These are phyloP conservation scores for Tritrichomonas musculus DNA, from an alignment of 208 protist genomes.

Conservation along the genomic window DNA sequence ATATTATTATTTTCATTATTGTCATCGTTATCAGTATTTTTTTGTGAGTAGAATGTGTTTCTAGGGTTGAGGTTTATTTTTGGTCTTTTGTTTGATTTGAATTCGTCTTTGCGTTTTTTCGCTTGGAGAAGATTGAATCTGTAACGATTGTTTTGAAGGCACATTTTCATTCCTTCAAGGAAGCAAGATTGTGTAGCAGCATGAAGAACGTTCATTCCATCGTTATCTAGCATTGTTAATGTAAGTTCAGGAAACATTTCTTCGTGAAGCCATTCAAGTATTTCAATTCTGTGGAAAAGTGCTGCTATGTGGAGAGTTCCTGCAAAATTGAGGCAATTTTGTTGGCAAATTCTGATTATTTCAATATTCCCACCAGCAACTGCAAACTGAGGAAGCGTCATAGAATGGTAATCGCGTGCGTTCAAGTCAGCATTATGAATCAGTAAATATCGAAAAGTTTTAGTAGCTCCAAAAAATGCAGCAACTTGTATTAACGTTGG, in stretches of 20 bases:
- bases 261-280: not conserved
- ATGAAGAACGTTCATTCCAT: not conserved
- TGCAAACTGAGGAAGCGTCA: not conserved
- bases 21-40: too few species aligned
- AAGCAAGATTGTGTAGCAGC: not conserved
- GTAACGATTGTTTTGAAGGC: not conserved
- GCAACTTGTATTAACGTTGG: too few species aligned
- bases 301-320: not conserved
- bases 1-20: too few species aligned
- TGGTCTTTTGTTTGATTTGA: too few species aligned
- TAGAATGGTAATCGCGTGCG: too few species aligned
- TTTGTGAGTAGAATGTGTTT: too few species aligned
- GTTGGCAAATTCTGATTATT: not conserved
- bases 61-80: too few species aligned
- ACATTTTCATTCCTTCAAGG: not conserved
- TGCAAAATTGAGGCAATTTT: not conserved
- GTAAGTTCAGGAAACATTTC: not conserved
- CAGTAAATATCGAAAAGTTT: too few species aligned
- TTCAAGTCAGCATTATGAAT: too few species aligned
- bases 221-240: not conserved
- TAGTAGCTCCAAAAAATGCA: too few species aligned
- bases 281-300: not conserved
- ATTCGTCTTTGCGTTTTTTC: too few species aligned
- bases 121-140: too few species aligned
- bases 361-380: constrained; percentile 9